Conservation (phyloP, 73 alveolate genomes). For the Paramecium octaurelia region DNA sequence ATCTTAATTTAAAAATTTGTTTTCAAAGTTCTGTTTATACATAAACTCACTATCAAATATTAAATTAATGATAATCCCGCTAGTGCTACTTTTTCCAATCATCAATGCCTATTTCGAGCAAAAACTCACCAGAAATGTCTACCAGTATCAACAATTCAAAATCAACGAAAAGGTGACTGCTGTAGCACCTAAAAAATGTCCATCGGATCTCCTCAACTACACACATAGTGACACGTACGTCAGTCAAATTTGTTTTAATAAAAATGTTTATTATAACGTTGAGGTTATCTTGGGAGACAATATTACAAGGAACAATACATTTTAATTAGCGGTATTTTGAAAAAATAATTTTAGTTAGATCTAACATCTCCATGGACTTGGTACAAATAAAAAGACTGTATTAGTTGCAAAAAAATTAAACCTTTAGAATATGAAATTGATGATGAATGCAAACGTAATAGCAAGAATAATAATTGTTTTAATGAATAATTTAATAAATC, state of each 20-base stretch:
- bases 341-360: background rate
- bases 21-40: background rate
- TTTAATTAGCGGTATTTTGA: background rate
- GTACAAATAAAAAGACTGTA: background rate
- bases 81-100: background rate
- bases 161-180: background rate
- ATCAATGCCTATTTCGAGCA: background rate
- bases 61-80: background rate
- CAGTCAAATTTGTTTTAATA: conserved; percentile 12
- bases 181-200: background rate
- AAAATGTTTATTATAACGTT: conserved; percentile 12
- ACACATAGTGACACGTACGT: conserved; percentile 6
- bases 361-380: conserved; percentile 50
- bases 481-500: background rate
- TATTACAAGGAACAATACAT: background rate
- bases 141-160: background rate
- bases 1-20: background rate
- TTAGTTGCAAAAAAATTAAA: background rate
- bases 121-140: background rate
- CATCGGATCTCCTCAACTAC: background rate
- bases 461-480: background rate
- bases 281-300: background rate
- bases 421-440: background rate
- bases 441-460: background rate
- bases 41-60: background rate